Base-by-base conservation (phyloP, 306 rosid genomes). In the Corylus heterophylla region DNA sequence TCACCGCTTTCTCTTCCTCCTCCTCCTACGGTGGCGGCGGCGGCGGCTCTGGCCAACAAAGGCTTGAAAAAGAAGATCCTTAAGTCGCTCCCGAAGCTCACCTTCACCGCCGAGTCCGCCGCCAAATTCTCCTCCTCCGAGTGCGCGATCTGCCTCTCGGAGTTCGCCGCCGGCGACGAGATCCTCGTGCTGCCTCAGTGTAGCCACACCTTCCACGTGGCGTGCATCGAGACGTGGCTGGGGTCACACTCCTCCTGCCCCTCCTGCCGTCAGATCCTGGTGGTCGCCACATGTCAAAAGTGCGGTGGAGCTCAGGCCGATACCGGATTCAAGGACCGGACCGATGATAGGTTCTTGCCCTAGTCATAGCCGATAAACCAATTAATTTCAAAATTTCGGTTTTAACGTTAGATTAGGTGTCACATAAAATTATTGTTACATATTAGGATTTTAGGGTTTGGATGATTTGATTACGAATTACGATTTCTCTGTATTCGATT, bases 151-250 rank as follows among this genome's bases (percentile, higher is more conserved):
- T 93, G 97, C 73, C 86, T 91, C 6, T 35, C 82, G 18, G 94
- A 91, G 75, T 88, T 93, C 74, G 76, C 86, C 14, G 73, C 84
- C 78, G 98, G 93, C 4, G 93, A 91, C 76, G 92, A 91, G 84
- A 89, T 93, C 54, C 89, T 91, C 47, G 93, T 81, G 82, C 85
- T 93, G 4, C 98, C 98, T 75, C 93, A 89, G 88, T 93, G 98
- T 69, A 84, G 89, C 37, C 98, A 93, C 69, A 90, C 83, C 13
- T 91, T 91, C 80, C 98, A 93, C 75, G 89, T 91, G 14, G 67
- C 70, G 2, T 93, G 97, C 83, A 89, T 91, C 88, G 94, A 93
- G 71, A 81, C 74, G n/a, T 93, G 98, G 98, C 92, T 93, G n/a
- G 82, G 79, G 76, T 91, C 94, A 64, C 94, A 91, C 82, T 93